Conservation (phyloP, 106 monocot genomes). For the Narthecium ossifragum region DNA sequence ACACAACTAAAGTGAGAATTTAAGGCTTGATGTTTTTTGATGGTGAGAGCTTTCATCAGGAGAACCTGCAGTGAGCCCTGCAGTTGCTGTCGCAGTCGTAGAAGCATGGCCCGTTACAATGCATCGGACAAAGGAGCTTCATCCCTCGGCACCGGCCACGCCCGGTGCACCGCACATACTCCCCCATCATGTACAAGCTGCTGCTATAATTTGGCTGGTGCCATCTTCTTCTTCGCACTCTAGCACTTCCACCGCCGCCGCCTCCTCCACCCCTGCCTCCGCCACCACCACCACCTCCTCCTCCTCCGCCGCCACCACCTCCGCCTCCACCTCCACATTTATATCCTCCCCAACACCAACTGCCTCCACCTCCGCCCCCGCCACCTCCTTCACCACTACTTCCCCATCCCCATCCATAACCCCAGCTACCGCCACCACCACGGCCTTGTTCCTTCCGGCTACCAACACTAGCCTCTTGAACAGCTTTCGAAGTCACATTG, state of each 20-base stretch:
- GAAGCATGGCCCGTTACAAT: conserved; percentile 80
- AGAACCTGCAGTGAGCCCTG: conserved; percentile 72
- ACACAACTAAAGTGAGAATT: neutral
- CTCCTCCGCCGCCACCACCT: neutral
- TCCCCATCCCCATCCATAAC: conserved; percentile 11
- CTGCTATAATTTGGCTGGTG: conserved; percentile 34
- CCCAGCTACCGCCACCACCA: conserved; percentile 8
- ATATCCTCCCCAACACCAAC: conserved; percentile 8
- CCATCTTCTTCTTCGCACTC: neutral
- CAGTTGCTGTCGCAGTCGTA: conserved; percentile 83
- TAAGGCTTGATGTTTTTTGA: too few species aligned
- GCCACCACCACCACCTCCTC: conserved; percentile 18
- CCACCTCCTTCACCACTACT: conserved; percentile 8
- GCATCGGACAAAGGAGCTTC: conserved; percentile 79
- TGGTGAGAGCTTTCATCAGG: too few species aligned
- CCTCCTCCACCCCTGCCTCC: conserved; percentile 11
- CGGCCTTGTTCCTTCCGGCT: conserved; percentile 3
- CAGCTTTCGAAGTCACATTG: neutral
- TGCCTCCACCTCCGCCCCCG: conserved; percentile 10
- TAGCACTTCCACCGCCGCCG: neutral
- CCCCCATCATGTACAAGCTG: conserved; percentile 59
- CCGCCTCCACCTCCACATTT: conserved; percentile 13
- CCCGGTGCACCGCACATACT: conserved; percentile 65
- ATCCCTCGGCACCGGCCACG: conserved; percentile 45
- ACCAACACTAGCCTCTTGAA: neutral